Evolutionary conservation across 257 asterid species (phyloP).

Genomic region (Osmanthus fragrans): DNA sequence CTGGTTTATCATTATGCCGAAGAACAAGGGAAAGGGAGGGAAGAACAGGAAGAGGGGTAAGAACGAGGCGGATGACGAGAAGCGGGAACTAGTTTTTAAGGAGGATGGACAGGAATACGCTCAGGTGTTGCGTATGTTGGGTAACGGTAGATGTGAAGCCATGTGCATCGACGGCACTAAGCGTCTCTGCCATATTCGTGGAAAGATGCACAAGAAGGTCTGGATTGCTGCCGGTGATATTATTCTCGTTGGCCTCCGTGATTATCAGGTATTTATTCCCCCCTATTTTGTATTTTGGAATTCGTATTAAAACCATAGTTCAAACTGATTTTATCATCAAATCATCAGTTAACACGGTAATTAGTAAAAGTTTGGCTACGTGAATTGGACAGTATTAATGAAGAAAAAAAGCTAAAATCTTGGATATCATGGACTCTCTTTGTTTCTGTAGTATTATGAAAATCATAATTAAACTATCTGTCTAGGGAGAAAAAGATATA

Average conservation of each 20-base stretch:
- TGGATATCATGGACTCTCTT: neutral
- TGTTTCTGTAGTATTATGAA: neutral
- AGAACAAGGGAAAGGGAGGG: slow-evolving; percentile 98
- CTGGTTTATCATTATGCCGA: slow-evolving; percentile 68
- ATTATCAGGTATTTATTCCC: slow-evolving; percentile 59
- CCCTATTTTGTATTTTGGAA: neutral
- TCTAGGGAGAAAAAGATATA: neutral
- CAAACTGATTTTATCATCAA: neutral
- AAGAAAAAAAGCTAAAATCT: neutral
- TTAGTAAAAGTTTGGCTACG: neutral
- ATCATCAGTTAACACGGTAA: neutral
- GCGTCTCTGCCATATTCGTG: slow-evolving; percentile 89
- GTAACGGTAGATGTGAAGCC: slow-evolving; percentile 87
- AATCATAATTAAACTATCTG: neutral
- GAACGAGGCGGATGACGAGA: slow-evolving; percentile 95
- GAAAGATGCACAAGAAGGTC: slow-evolving; percentile 95
- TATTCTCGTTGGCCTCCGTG: slow-evolving; percentile 92
- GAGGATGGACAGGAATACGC: slow-evolving; percentile 95
- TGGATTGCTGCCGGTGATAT: slow-evolving; percentile 96
- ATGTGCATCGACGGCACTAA: slow-evolving; percentile 81
- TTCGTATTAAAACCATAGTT: neutral
- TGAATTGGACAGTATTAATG: neutral
- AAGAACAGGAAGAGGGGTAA: slow-evolving; percentile 92
- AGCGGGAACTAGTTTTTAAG: slow-evolving; percentile 85
- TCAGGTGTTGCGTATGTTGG: slow-evolving; percentile 90